Evolutionary conservation across 352 stramenopile genomes (phyloP).

Genomic region (Phytopythium ostracodes): DNA sequence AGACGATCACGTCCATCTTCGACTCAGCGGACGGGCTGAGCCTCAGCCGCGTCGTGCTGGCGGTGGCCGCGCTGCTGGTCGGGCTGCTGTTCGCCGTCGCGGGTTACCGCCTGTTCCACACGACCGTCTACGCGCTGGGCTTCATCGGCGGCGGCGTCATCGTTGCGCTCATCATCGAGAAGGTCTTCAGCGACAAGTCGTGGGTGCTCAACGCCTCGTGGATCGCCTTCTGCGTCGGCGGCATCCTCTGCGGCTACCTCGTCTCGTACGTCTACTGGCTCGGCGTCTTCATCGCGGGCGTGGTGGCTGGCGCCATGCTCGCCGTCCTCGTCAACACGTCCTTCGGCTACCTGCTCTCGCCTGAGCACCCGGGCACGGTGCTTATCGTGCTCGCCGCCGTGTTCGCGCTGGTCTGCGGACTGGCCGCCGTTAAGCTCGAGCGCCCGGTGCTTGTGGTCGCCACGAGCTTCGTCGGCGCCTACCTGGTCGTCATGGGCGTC

Average conservation of each 20-base stretch:
- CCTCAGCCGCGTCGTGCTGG: conserved; percentile 37
- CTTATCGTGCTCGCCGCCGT: conserved; percentile 43
- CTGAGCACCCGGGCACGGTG: conserved; percentile 44
- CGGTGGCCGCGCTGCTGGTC: conserved; percentile 31
- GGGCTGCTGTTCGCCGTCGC: conserved; percentile 37
- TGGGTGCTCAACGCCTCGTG: conserved; percentile 57
- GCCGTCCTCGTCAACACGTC: conserved; percentile 54
- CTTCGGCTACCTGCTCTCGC: conserved; percentile 51
- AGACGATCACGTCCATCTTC: conserved; percentile 29
- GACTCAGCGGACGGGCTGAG: conserved; percentile 25
- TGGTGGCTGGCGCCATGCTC: conserved; percentile 48
- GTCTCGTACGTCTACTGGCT: conserved; percentile 47
- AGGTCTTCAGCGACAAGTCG: conserved; percentile 43
- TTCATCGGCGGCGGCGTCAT: conserved; percentile 54
- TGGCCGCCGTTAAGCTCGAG: conserved; percentile 47
- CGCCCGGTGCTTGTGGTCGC: conserved; percentile 44
- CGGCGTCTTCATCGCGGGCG: conserved; percentile 55
- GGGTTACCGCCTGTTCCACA: conserved; percentile 61
- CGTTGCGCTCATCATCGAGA: conserved; percentile 46
- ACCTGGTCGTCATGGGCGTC: conserved; percentile 45
- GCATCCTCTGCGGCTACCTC: conserved; percentile 42
- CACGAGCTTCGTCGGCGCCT: conserved; percentile 44
- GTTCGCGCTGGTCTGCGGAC: conserved; percentile 39
- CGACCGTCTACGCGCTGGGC: conserved; percentile 49
- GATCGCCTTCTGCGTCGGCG: conserved; percentile 65